Evolutionary conservation across 371 early-diverging fungal genomes (phyloP).

Genomic region (Nematocida ausubeli): DNA sequence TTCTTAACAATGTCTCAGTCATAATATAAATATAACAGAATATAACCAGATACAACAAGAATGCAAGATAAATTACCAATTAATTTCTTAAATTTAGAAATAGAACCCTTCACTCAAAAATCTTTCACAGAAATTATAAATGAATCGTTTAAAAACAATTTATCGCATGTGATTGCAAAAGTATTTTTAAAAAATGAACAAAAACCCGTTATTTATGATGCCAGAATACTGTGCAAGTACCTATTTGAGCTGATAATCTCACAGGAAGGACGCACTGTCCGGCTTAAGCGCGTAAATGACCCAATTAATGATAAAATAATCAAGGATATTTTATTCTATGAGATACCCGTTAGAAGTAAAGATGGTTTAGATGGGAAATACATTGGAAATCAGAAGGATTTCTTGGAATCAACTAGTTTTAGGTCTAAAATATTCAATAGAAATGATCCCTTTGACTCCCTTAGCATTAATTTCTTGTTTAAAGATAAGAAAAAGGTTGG

Average conservation of each 20-base stretch:
- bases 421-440: constrained; percentile 67
- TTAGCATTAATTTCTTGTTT: constrained; percentile 68
- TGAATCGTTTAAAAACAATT: constrained; percentile 52
- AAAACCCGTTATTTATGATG: constrained; percentile 67
- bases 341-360: constrained; percentile 64
- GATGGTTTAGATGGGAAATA: constrained; percentile 64
- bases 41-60: no score
- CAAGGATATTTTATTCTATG: constrained; percentile 67
- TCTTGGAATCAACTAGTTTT: constrained; percentile 67
- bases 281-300: constrained; percentile 68
- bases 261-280: constrained; percentile 66
- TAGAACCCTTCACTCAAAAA: constrained; percentile 68
- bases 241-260: constrained; percentile 70
- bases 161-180: constrained; percentile 34
- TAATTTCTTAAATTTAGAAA: background rate
- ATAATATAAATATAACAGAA: no score
- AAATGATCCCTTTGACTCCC: constrained; percentile 68
- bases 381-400: constrained; percentile 67
- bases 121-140: constrained; percentile 65
- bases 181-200: constrained; percentile 10
- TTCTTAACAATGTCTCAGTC: no score
- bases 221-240: constrained; percentile 68
- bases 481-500: constrained; percentile 42
- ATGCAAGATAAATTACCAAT: no score
- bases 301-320: constrained; percentile 65